Conservation (phyloP, 139 green algal genomes). For the Pycnococcus provasolii region DNA sequence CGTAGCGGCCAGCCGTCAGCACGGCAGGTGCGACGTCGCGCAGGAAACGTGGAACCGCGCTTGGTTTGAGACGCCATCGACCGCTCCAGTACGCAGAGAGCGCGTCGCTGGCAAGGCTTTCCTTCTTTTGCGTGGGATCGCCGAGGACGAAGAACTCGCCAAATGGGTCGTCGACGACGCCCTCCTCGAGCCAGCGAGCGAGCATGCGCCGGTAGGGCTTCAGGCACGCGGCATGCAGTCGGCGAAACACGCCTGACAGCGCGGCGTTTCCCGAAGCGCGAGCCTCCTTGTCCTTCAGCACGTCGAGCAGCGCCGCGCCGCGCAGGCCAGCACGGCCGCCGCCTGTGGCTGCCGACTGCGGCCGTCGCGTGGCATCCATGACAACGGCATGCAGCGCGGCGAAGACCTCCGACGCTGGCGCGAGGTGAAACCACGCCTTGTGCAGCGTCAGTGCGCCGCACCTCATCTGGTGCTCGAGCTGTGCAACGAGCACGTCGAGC, state of each 20-base stretch:
- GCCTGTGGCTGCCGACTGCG: slow-evolving; percentile 51
- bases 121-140: not conserved
- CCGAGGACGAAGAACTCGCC: slow-evolving; percentile 65
- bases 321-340: slow-evolving; percentile 24
- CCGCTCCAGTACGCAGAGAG: slow-evolving; percentile 55
- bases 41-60: slow-evolving; percentile 66
- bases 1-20: slow-evolving; percentile 64
- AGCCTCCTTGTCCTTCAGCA: slow-evolving; percentile 39
- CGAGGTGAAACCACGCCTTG: slow-evolving; percentile 56
- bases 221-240: slow-evolving; percentile 53
- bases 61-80: slow-evolving; percentile 51
- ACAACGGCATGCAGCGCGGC: too few species aligned
- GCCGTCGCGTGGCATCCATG: slow-evolving; percentile 25
- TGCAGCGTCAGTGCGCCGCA: slow-evolving; percentile 51
- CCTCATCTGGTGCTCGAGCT: slow-evolving; percentile 71
- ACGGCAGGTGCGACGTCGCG: slow-evolving; percentile 1
- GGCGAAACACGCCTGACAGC: slow-evolving; percentile 41
- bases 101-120: slow-evolving; percentile 15
- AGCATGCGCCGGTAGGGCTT: slow-evolving; percentile 68
- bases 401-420: slow-evolving; percentile 5
- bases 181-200: slow-evolving; percentile 67
- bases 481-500: slow-evolving; percentile 69
- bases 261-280: slow-evolving; percentile 41
- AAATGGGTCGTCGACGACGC: slow-evolving; percentile 69
- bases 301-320: slow-evolving; percentile 47